Evolutionary conservation across 1,284 basidiomycete species (phyloP), one percentile per base, ranked within the genome.

Genomic region (Coniferiporia weirii): DNA sequence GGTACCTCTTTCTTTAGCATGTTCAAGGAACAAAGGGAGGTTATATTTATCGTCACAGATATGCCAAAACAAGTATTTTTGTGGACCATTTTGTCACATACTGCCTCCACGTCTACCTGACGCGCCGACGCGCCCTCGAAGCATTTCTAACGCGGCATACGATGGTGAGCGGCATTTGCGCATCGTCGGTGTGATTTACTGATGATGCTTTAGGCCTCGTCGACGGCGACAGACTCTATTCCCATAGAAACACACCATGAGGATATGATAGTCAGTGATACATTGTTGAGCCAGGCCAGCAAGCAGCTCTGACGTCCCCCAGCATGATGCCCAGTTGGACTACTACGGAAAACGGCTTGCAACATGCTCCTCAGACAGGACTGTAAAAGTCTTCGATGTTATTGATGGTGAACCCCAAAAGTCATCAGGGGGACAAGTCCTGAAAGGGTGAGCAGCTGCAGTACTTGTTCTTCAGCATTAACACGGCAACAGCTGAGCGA

Each of bases 241-340:
- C 85, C 89, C 32, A 88, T 96, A 61, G 93, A 96, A 74, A 96
- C 93, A 3, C 85, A 89, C 36, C 93, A 96, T 74, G 92, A 95
- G 73, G 93, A 96, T 74, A 95, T 95, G 91, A 96, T 96, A 64
- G 93, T 95, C 74, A 63, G 91, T 69, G 45, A 45, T 27, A 34
- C 38, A 27, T n/a, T 43, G 9, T 10, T 19, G 32, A 50, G 19
- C n/a, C 44, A 38, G 9, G 15, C 27, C 27, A 27, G 27, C 38
- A 45, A 32, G 12, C 56, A 46, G 19, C 44, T 20, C n/a, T 36
- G 36, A 52, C 57, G n/a, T 36, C 19, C 36, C 13, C 22, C 10
- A 96, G 93, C 96, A 99, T 73, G 96, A 99, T 72, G 95, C 96
- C 22, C 96, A 98, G 71, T 79, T 99, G 50, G 96, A 99, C 74